Conservation (phyloP, 306 rosid genomes). For the Prunus salicina region DNA sequence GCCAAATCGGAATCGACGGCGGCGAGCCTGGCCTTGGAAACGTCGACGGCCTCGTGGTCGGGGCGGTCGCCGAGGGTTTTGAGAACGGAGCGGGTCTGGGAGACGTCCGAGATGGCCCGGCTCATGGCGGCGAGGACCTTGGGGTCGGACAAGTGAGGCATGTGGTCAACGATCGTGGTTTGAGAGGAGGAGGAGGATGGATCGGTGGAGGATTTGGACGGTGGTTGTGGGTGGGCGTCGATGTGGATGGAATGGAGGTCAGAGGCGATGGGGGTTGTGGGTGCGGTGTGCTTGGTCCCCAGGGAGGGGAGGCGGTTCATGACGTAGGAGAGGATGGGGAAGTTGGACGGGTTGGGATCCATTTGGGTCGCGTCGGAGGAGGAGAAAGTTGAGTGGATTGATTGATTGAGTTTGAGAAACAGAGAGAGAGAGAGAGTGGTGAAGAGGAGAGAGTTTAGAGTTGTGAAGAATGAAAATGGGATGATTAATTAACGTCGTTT, state of each 20-base stretch:
- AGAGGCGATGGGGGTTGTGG: slow-evolving; percentile 1
- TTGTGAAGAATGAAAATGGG: too few relatives aligned
- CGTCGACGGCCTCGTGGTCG: slow-evolving; percentile 76
- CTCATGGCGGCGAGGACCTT: slow-evolving; percentile 66
- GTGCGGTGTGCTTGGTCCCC: background rate
- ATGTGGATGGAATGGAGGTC: slow-evolving; percentile 24
- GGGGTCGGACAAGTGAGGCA: slow-evolving; percentile 73
- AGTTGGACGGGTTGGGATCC: slow-evolving; percentile 81
- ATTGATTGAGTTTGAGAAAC: too few relatives aligned
- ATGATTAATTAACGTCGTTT: too few relatives aligned
- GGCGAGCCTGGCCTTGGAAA: slow-evolving; percentile 46
- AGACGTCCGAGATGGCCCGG: slow-evolving; percentile 68
- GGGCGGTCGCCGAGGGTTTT: slow-evolving; percentile 68
- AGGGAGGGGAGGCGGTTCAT: slow-evolving; percentile 66
- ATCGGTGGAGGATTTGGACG: slow-evolving; percentile 27
- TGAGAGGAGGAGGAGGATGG: slow-evolving; percentile 32
- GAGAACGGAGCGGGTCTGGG: slow-evolving; percentile 78
- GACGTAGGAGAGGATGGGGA: slow-evolving; percentile 82
- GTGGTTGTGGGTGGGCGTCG: slow-evolving; percentile 27
- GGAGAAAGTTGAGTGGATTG: too few relatives aligned
- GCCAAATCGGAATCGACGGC: slow-evolving; percentile 55
- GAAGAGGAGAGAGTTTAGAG: background rate
- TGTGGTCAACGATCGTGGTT: slow-evolving; percentile 31
- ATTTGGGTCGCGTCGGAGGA: slow-evolving; percentile 21
- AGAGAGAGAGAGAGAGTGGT: too few relatives aligned